A percentile compares a stretch with the other conserved stretches of the same genome.
Evolutionary conservation across 164 flowering plant genomes (phyloP).

Genomic region (Chloranthus sessilifolius): DNA sequence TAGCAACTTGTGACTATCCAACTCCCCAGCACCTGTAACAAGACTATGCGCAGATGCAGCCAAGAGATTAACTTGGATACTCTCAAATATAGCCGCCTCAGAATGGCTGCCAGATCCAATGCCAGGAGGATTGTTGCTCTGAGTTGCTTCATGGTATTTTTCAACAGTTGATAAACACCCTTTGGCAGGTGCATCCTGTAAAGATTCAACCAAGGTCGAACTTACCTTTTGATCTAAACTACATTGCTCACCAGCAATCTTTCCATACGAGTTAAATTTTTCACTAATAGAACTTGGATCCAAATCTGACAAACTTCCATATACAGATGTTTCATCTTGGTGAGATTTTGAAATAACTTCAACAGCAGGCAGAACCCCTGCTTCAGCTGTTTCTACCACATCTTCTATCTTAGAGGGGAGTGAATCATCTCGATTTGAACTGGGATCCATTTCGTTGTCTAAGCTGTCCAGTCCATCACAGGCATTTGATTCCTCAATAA

Average conservation of each 20-base stretch:
- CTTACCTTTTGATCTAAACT: background rate
- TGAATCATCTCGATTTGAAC: conserved; percentile 24
- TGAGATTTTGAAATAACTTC: conserved; percentile 17
- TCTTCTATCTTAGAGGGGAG: conserved; percentile 21
- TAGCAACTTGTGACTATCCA: conserved; percentile 14
- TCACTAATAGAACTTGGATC: conserved; percentile 13
- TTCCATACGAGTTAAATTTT: conserved; percentile 2
- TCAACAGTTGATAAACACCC: conserved; percentile 11
- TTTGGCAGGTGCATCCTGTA: background rate
- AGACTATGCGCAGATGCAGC: conserved; percentile 4
- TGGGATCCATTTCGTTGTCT: conserved; percentile 40
- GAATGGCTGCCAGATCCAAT: conserved; percentile 12
- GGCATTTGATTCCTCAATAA: conserved; percentile 41
- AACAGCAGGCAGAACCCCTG: conserved; percentile 9
- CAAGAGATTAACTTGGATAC: conserved; percentile 16
- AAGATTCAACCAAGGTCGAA: background rate
- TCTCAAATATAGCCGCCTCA: conserved; percentile 12
- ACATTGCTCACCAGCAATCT: conserved; percentile 6
- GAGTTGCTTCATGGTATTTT: conserved; percentile 11
- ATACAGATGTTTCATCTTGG: conserved; percentile 21
- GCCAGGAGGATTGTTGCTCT: conserved; percentile 4
- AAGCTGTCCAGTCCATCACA: conserved; percentile 35
- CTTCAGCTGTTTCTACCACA: conserved; percentile 16
- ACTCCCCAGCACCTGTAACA: conserved; percentile 11
- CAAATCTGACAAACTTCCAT: conserved; percentile 17